A percentile compares a stretch with the other conserved stretches of the same genome.
Conservation (phyloP, 176 grass and related monocot species). For the Rhipidocladum racemiflorum region DNA sequence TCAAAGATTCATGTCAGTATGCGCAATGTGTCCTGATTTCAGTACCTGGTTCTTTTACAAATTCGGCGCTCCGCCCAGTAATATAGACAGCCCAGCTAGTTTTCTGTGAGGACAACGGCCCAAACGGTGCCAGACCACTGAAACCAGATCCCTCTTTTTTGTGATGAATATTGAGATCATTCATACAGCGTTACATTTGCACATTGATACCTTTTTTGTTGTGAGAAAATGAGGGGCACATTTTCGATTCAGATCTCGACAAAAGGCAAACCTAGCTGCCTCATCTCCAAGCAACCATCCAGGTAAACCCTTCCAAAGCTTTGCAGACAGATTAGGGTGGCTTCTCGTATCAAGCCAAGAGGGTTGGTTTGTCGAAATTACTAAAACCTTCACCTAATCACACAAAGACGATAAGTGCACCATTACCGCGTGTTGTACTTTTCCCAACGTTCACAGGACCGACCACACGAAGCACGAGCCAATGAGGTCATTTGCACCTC, state of each 20-base stretch:
- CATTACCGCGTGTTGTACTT: not conserved
- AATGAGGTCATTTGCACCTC: not conserved
- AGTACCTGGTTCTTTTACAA: not conserved
- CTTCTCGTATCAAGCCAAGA: not conserved
- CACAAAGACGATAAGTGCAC: not conserved
- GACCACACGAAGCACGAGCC: not conserved
- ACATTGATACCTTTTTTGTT: not conserved
- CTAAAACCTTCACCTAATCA: constrained; percentile 9
- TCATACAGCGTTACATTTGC: not conserved
- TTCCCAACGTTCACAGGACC: not conserved
- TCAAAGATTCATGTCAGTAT: not conserved
- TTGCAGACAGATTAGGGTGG: not conserved
- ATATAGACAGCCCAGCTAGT: not conserved
- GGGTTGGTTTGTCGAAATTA: not conserved
- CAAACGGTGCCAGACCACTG: not conserved
- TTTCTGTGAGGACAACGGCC: not conserved
- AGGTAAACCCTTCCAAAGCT: not conserved
- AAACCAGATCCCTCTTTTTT: not conserved
- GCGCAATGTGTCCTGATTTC: not conserved
- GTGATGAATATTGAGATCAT: not conserved
- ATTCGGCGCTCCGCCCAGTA: not conserved
- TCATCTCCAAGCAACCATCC: not conserved
- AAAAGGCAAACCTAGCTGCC: not conserved
- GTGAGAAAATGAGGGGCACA: not conserved
- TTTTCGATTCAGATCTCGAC: not conserved